Conservation (phyloP, 192 early-diverging fungal genomes). For the Haplosporangium gracile region DNA sequence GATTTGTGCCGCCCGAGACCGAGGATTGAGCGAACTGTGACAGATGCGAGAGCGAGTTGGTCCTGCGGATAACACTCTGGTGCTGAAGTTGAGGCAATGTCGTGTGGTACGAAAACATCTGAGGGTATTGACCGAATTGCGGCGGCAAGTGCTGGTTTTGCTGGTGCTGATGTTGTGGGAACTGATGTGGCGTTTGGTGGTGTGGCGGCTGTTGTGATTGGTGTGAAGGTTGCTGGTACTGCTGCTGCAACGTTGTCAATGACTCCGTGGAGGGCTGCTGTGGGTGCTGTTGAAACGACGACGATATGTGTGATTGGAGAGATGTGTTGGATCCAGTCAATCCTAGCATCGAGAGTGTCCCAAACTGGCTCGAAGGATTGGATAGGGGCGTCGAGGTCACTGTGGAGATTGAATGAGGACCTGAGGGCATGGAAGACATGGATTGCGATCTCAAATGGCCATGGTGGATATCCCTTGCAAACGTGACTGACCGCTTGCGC, state of each 20-base stretch:
- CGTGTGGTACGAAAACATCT: slow-evolving; percentile 25
- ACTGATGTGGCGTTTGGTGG: slow-evolving; percentile 27
- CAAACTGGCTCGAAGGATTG: slow-evolving; percentile 18
- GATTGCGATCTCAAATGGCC: slow-evolving; percentile 53
- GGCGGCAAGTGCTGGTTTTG: slow-evolving; percentile 36
- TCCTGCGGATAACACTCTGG: slow-evolving; percentile 34
- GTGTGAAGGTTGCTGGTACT: slow-evolving; percentile 12
- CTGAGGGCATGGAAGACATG: slow-evolving; percentile 44
- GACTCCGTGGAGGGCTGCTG: background rate
- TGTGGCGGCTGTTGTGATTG: slow-evolving; percentile 16
- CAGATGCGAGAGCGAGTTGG: slow-evolving; percentile 52
- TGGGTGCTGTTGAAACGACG: slow-evolving; percentile 12
- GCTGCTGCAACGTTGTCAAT: background rate
- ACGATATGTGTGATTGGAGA: background rate
- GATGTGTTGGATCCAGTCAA: slow-evolving; percentile 27
- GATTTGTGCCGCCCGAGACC: background rate
- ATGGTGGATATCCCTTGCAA: slow-evolving; percentile 47
- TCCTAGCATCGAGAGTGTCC: slow-evolving; percentile 23
- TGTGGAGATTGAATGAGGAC: background rate
- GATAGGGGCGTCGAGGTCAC: background rate
- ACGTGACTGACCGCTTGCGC: slow-evolving; percentile 50
- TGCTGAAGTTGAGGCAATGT: slow-evolving; percentile 19
- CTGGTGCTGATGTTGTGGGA: slow-evolving; percentile 16
- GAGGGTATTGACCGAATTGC: slow-evolving; percentile 52
- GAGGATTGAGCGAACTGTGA: slow-evolving; percentile 24